A percentile compares a stretch with the other conserved stretches of the same genome.
phyloP scores from a whole-genome alignment of 305 asterid genomes.

The Fraxinus xanthoxyloides region DNA sequence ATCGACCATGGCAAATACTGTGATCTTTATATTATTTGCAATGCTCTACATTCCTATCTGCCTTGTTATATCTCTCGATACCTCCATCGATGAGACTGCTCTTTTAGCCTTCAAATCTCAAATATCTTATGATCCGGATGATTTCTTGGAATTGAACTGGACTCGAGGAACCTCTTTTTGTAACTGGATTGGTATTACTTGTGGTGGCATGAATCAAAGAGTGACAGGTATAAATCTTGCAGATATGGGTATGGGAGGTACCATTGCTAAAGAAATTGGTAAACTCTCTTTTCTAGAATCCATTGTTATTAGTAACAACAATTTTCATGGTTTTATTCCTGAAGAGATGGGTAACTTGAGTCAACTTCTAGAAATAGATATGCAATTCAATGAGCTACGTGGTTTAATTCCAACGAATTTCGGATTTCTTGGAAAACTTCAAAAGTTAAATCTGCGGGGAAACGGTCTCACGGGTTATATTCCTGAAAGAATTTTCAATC shows the following conservation, averaged over 20 bases:
- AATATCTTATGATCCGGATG: neutral
- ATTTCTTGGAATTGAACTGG: constrained; percentile 7
- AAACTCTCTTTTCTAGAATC: neutral
- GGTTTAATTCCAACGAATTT: neutral
- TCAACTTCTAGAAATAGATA: neutral
- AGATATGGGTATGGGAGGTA: neutral
- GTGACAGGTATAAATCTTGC: constrained; percentile 3
- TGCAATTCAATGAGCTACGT: neutral
- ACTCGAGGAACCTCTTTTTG: neutral
- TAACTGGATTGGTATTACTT: neutral
- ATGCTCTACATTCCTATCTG: neutral
- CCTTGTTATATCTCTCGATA: neutral
- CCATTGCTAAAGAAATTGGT: constrained; percentile 5
- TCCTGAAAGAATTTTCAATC: neutral
- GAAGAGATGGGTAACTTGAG: neutral
- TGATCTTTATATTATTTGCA: neutral
- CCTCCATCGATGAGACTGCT: neutral
- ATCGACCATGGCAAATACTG: neutral
- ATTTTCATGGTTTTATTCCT: constrained; percentile 11
- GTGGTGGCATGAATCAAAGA: neutral
- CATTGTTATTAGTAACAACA: constrained; percentile 1
- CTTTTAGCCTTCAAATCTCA: constrained; percentile 15
- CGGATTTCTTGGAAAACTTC: neutral
- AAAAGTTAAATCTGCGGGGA: neutral
- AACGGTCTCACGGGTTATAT: neutral